Evolutionary conservation across 768 basidiomycete species (phyloP).

Genomic region (Lactarius deliciosus): DNA sequence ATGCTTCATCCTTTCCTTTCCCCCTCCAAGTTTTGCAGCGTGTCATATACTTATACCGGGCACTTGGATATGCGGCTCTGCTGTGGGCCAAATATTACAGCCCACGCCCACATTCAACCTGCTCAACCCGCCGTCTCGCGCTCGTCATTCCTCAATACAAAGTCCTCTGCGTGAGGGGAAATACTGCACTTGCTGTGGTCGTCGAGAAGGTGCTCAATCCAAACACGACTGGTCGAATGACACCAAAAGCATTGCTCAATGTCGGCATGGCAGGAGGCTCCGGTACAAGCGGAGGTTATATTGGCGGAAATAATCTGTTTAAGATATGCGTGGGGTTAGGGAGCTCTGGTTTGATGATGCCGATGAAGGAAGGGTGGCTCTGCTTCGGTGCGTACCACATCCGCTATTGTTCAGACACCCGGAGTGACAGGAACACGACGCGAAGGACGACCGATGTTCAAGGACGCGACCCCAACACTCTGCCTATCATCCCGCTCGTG

Average conservation of each 20-base stretch:
- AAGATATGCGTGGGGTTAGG: constrained; percentile 84
- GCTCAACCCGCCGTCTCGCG: constrained; percentile 79
- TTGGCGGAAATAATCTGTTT: constrained; percentile 76
- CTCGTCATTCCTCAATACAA: constrained; percentile 69
- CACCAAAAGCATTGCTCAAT: constrained; percentile 75
- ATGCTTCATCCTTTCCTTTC: no score
- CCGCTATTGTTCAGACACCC: neutral
- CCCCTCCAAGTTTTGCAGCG: constrained; percentile 16
- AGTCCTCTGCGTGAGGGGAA: constrained; percentile 72
- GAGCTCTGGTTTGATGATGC: constrained; percentile 72
- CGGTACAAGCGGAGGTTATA: constrained; percentile 69
- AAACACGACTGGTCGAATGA: constrained; percentile 74
- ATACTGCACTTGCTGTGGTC: constrained; percentile 76
- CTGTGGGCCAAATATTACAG: constrained; percentile 54
- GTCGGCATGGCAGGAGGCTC: constrained; percentile 67
- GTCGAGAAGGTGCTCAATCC: constrained; percentile 82
- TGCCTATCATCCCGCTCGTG: constrained; percentile 78
- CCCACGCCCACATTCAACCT: constrained; percentile 84
- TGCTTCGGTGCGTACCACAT: constrained; percentile 57
- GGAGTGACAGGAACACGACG: neutral
- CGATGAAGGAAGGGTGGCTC: constrained; percentile 74
- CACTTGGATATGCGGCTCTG: constrained; percentile 51
- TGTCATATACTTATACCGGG: constrained; percentile 63
- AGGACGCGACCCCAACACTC: constrained; percentile 76
- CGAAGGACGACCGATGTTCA: constrained; percentile 55